A percentile compares a stretch with the other conserved stretches of the same genome.
Evolutionary conservation across 306 rosid species (phyloP).

Genomic region (Prunus mongolica): DNA sequence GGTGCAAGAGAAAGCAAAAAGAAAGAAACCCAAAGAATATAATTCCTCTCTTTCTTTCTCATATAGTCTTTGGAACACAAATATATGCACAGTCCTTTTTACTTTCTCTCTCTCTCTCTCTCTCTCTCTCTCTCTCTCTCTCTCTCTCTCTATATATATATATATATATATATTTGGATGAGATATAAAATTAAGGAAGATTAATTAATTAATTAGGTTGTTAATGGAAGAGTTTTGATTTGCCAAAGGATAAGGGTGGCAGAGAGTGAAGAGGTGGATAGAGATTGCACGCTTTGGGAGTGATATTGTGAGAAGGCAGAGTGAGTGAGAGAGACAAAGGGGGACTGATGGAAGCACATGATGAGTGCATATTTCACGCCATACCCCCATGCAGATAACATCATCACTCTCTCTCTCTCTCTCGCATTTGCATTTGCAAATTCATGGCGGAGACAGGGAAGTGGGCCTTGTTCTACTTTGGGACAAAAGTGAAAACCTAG

Average conservation of each 20-base stretch:
- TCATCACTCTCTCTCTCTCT: constrained; percentile 29
- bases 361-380: constrained; percentile 66
- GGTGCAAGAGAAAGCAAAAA: constrained; percentile 69
- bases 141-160: not conserved
- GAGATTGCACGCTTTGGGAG: constrained; percentile 27
- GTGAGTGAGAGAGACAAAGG: not conserved
- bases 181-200: not conserved
- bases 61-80: not conserved
- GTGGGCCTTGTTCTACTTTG: constrained; percentile 8
- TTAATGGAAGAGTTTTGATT: not conserved
- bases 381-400: constrained; percentile 60
- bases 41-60: constrained; percentile 9
- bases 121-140: too few species aligned
- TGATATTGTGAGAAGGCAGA: not conserved
- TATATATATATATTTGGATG: not conserved
- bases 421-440: not conserved
- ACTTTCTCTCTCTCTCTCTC: not conserved
- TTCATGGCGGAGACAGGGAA: constrained; percentile 5
- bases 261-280: constrained; percentile 9
- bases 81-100: not conserved
- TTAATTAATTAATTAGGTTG: not conserved
- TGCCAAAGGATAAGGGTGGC: constrained; percentile 7
- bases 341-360: constrained; percentile 17
- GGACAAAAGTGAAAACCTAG: constrained; percentile 5
- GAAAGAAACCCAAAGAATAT: constrained; percentile 11